Evolutionary conservation across 2,329 filamentous ascomycete genomes (phyloP), one percentile per base, ranked within the genome.

Genomic region (Periconia macrospinosa): DNA sequence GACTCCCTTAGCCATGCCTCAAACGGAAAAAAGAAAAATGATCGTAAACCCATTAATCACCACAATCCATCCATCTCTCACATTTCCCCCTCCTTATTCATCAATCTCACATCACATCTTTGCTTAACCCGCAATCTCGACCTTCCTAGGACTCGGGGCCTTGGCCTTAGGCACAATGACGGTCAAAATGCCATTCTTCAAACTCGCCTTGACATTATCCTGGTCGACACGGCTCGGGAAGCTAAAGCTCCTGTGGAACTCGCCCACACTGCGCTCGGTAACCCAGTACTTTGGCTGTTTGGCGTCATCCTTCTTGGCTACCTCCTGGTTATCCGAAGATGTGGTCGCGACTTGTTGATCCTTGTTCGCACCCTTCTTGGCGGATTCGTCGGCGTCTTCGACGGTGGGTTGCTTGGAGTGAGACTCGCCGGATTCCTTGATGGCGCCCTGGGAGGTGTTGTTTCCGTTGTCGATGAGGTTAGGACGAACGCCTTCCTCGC

Each of bases 251-350:
- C 84, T 79, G 55, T 81, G 78, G 74, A 87, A 87, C 50, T 82
- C 79, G 58, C 84, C 84, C 13, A 84, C 75, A 1, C 78, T 79
- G 61, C 84, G 82, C 70, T 87, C 84, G 49, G 75, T 79, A 50
- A 85, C 78, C 90, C 89, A 93, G 81, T 86, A 92, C 75, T 85
- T 87, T 63, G 76, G 59, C 44, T 78, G 10, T 5, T 41, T 27
- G 9, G 18, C 13, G 2, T 8, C 73, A 43, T 77, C 74, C 18
- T 59, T 65, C 67, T 76, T 76, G 47, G 67, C 59, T 40, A 74
- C 60, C 23, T 78, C 70, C n/a, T n/a, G n/a, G 49, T 75, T 69
- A 53, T 80, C 54, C 41, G 72, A 62, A 9, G 23, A 6, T 3
- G 27, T 30, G 35, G 62, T 56, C 43, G 66, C 58, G 52, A 66